Conservation (phyloP, 495 filamentous ascomycete genomes). For the Cercophora newfieldiana region DNA sequence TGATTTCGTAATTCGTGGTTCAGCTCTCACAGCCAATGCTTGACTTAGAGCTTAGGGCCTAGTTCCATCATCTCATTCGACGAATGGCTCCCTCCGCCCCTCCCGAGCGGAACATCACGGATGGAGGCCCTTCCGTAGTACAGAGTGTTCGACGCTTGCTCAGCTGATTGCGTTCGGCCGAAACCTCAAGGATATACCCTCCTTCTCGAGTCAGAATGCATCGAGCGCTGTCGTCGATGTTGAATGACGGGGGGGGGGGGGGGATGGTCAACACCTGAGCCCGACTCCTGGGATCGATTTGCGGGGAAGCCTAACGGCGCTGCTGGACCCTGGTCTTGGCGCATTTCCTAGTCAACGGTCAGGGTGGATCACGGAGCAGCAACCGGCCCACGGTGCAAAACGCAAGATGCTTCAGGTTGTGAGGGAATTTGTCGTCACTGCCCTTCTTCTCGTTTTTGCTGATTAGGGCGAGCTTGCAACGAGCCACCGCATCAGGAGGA, state of each 20-base stretch:
- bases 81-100: neutral
- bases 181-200: neutral
- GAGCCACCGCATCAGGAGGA: too few relatives aligned
- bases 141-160: neutral
- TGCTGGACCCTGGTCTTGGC: neutral
- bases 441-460: neutral
- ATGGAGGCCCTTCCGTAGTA: neutral
- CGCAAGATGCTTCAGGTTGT: neutral
- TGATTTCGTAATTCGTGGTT: neutral
- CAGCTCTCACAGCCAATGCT: neutral
- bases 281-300: neutral
- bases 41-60: neutral
- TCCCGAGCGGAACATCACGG: neutral
- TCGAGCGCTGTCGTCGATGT: neutral
- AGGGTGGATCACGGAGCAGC: neutral
- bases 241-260: too few relatives aligned
- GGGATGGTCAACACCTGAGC: neutral
- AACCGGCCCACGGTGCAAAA: neutral
- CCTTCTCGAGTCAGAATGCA: neutral
- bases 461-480: too few relatives aligned
- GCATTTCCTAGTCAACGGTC: neutral
- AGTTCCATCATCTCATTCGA: neutral
- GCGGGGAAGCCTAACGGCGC: neutral
- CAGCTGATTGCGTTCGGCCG: neutral
- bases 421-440: neutral